Evolutionary conservation across 2,329 filamentous ascomycete genomes (phyloP).

Genomic region (Ophiostoma ips): DNA sequence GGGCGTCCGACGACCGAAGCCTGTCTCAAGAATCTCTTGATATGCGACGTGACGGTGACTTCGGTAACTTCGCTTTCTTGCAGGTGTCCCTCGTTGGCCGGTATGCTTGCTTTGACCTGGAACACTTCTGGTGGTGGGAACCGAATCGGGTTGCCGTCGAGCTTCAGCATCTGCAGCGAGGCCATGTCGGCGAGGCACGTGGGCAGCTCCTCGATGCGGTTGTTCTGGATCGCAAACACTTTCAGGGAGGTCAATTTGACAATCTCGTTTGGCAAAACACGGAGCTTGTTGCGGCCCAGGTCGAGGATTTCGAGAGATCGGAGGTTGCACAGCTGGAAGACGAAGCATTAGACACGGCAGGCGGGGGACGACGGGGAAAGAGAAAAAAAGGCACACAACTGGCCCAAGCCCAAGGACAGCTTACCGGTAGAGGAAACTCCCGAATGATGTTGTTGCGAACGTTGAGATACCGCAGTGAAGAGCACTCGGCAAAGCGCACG

Average conservation of each 20-base stretch:
- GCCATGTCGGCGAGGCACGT: constrained; percentile 78
- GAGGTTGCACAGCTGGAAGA: constrained; percentile 63
- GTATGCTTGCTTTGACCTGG: constrained; percentile 41
- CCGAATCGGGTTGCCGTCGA: constrained; percentile 73
- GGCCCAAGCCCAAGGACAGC: constrained; percentile 10
- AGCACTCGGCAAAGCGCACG: constrained; percentile 58
- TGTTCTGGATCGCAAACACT: constrained; percentile 76
- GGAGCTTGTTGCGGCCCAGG: constrained; percentile 76
- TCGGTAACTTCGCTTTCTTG: constrained; percentile 53
- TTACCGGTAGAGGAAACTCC: constrained; percentile 44
- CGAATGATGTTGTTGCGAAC: constrained; percentile 62
- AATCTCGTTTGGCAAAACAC: constrained; percentile 63
- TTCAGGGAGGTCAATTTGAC: constrained; percentile 72
- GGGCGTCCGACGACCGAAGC: constrained; percentile 15
- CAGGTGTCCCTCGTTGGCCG: constrained; percentile 38
- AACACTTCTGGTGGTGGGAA: constrained; percentile 63
- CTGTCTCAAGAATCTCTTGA: constrained; percentile 47
- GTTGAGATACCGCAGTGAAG: constrained; percentile 65
- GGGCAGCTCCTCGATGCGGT: constrained; percentile 73
- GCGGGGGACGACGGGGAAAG: constrained; percentile 9
- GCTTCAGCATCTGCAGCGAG: constrained; percentile 76
- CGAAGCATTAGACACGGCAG: constrained; percentile 1
- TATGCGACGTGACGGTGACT: constrained; percentile 43
- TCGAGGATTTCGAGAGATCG: constrained; percentile 84
- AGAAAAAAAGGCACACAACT: not conserved